Conservation (phyloP, 495 filamentous ascomycete species). For the Usnea hakonensis region DNA sequence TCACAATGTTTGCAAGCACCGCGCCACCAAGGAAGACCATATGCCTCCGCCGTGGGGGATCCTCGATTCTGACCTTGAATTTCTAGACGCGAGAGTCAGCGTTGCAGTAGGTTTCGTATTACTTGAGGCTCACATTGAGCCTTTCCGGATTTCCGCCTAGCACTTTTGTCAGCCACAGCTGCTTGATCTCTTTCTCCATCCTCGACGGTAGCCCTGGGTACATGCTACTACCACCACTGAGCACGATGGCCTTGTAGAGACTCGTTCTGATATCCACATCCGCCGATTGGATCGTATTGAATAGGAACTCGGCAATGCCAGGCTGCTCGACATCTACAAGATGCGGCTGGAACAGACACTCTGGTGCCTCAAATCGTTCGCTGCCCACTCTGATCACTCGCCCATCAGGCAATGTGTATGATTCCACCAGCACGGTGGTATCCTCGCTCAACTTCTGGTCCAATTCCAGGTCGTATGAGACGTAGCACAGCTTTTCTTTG, state of each 20-base stretch:
- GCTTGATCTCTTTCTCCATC: constrained; percentile 97
- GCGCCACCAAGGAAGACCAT: constrained; percentile 99
- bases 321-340: constrained; percentile 96
- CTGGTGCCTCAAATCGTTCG: constrained; percentile 95
- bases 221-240: constrained; percentile 96
- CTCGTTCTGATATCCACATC: constrained; percentile 91
- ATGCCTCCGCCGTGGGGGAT: constrained; percentile 89
- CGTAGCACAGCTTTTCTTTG: constrained; percentile 99
- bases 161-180: constrained; percentile 92
- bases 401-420: constrained; percentile 92
- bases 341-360: constrained; percentile 98
- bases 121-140: constrained; percentile 51
- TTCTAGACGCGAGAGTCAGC: constrained; percentile 46
- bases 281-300: constrained; percentile 95
- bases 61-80: constrained; percentile 99
- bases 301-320: constrained; percentile 91
- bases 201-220: constrained; percentile 92
- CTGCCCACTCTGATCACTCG: constrained; percentile 92
- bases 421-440: constrained; percentile 94
- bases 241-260: constrained; percentile 93
- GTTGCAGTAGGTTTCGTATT: neutral
- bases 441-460: constrained; percentile 95
- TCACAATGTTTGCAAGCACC: constrained; percentile 86
- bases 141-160: constrained; percentile 84
- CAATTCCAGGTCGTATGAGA: constrained; percentile 94